phyloP scores from a whole-genome alignment of 768 basidiomycete species.

The Termitomyces sp. region DNA sequence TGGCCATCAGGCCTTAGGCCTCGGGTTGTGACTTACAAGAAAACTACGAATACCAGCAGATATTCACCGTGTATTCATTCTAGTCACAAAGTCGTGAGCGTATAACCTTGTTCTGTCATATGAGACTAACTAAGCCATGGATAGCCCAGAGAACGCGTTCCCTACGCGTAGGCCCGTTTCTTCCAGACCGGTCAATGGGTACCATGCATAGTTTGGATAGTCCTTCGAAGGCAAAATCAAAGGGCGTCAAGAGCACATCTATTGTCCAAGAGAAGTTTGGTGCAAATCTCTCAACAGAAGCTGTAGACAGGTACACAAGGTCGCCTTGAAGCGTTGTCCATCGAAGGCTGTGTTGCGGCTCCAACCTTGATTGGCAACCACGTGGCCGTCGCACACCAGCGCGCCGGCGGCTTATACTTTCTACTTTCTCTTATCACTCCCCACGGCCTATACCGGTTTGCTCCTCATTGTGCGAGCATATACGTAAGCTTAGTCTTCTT shows the following conservation, averaged over 20 bases:
- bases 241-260: not conserved
- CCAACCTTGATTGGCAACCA: conserved; percentile 6
- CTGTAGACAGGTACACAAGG: not conserved
- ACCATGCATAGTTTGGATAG: not conserved
- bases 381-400: conserved; percentile 11
- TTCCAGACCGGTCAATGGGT: not conserved
- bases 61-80: not conserved
- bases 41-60: not conserved
- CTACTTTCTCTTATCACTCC: not conserved
- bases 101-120: not conserved
- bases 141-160: not conserved
- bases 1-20: not conserved
- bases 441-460: not conserved
- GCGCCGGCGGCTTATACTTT: not conserved
- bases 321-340: not conserved
- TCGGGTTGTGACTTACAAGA: not conserved
- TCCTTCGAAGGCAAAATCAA: not conserved
- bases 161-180: not conserved
- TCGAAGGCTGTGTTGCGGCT: not conserved
- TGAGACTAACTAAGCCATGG: not conserved
- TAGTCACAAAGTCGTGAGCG: not conserved
- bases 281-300: not conserved
- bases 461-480: not conserved
- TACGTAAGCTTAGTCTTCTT: not conserved
- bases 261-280: not conserved